These are phyloP conservation scores for Penicillium cosmopolitanum DNA, from an alignment of 495 filamentous ascomycete species.

Conservation along the genomic window DNA sequence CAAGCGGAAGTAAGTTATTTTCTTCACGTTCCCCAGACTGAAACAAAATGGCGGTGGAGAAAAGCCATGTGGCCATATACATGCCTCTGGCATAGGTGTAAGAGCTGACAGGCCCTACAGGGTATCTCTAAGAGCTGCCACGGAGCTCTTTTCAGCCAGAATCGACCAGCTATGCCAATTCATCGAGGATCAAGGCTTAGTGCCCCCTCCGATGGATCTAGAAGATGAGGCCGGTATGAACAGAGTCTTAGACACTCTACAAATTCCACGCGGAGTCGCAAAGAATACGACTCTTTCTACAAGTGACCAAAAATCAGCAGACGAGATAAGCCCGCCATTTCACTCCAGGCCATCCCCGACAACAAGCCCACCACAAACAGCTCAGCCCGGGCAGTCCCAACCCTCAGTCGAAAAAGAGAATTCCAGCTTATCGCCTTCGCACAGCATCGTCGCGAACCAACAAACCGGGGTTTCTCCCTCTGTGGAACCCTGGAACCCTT, in stretches of 20 bases:
- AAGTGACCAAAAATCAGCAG: constrained; percentile 2
- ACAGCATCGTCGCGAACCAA: constrained; percentile 20
- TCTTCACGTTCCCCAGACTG: not conserved
- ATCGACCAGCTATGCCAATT: constrained; percentile 53
- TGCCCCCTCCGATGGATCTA: constrained; percentile 45
- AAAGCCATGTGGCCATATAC: not conserved
- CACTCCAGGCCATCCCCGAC: constrained; percentile 17
- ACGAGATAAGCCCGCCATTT: constrained; percentile 1
- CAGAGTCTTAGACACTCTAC: constrained; percentile 48
- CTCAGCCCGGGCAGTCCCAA: constrained; percentile 20
- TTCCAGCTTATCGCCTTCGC: constrained; percentile 17
- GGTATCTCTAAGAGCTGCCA: constrained; percentile 52
- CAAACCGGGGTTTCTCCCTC: constrained; percentile 16
- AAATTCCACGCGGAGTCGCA: constrained; percentile 39
- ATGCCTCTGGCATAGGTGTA: too few species aligned
- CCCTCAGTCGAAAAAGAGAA: constrained; percentile 8
- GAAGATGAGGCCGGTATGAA: constrained; percentile 52
- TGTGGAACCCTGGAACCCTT: constrained; percentile 28
- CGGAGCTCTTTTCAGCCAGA: constrained; percentile 50
- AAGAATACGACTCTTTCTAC: constrained; percentile 12
- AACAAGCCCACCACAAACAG: constrained; percentile 20
- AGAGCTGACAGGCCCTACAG: constrained; percentile 27
- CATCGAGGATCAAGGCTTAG: constrained; percentile 47
- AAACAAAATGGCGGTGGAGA: not conserved
- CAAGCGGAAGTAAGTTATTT: constrained; percentile 48